Base-by-base conservation (phyloP, 495 filamentous ascomycete species). In the Rusavskia elegans region DNA sequence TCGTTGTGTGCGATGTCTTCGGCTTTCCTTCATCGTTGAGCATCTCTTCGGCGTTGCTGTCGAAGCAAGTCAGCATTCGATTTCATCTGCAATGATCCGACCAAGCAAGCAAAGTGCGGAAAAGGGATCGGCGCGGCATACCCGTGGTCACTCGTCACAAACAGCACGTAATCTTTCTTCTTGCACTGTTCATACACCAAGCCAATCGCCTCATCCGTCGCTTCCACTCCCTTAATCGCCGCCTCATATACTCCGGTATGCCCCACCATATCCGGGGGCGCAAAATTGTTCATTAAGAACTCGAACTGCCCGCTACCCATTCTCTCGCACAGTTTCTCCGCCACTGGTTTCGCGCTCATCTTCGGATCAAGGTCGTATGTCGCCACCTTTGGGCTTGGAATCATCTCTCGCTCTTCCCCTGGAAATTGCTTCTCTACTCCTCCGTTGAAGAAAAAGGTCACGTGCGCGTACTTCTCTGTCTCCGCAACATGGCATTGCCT, bases 231-330 rank as follows among this genome's bases (percentile, higher is more conserved):
- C 61, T 88, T 58, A 55, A 97, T 87, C 51, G 92, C 93, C n/a
- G 92, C 92, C 63, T 94, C 77, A 66, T 95, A 97, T 55, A 95
- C 89, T 61, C 92, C 92, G 10, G 92, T 98, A 72, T 98, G 92
- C 59, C 92, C 92, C 55, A 98, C 92, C 92, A 98, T 98, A 70
- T 98, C 92, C 42, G 92, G 93, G 20, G 93, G 90, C 30, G 92
- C 92, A 65, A 98, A 97, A 78, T 98, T 98, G 81, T 97, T 96
- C 92, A 98, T 98, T 61, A 98, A 70, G 63, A 98, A 96, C 62
- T 89, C 87, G 69, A 89, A 92, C 57, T 83, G 78, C 59, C 77
- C 74, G 68, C 87, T 84, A 14, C 64, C 75, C 59, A 98, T 83
- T 50, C 89, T 79, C 71, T 89, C 85, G 67, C 73, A 75, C 53